These are phyloP conservation scores for Kokia cookei DNA, from an alignment of 441 rosid species.

Conservation along the genomic window DNA sequence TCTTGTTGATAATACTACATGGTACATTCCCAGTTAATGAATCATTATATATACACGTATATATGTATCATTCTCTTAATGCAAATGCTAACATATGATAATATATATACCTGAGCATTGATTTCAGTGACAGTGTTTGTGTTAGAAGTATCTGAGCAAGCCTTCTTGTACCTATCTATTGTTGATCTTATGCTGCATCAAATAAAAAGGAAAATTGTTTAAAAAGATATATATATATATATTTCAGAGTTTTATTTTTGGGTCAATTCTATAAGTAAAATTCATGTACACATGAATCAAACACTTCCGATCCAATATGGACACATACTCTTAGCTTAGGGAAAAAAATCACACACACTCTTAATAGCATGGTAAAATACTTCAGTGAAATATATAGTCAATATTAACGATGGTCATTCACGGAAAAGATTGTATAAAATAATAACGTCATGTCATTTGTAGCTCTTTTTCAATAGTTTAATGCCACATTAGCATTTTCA, in stretches of 20 bases:
- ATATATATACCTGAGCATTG: conserved; percentile 70
- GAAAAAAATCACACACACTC: too few relatives aligned
- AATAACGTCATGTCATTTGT: too few relatives aligned
- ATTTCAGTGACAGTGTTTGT: conserved; percentile 67
- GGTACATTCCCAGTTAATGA: neutral
- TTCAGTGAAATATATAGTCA: too few relatives aligned
- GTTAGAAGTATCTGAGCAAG: conserved; percentile 61
- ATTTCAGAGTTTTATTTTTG: neutral
- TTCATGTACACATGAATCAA: neutral
- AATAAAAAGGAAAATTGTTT: neutral
- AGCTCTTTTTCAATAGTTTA: too few relatives aligned
- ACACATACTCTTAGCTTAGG: too few relatives aligned
- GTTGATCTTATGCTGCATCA: conserved; percentile 68
- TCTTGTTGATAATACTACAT: conserved; percentile 91
- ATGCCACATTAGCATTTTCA: too few relatives aligned
- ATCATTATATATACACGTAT: neutral
- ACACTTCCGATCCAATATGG: neutral
- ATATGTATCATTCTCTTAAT: neutral
- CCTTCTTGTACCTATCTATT: conserved; percentile 95
- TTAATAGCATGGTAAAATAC: too few relatives aligned
- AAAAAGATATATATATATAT: neutral
- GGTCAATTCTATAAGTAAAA: neutral
- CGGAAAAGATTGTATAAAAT: too few relatives aligned
- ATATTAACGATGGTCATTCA: too few relatives aligned
- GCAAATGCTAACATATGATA: neutral